These are phyloP conservation scores for Tuber brumale DNA, from an alignment of 495 filamentous ascomycete species.

Conservation along the genomic window DNA sequence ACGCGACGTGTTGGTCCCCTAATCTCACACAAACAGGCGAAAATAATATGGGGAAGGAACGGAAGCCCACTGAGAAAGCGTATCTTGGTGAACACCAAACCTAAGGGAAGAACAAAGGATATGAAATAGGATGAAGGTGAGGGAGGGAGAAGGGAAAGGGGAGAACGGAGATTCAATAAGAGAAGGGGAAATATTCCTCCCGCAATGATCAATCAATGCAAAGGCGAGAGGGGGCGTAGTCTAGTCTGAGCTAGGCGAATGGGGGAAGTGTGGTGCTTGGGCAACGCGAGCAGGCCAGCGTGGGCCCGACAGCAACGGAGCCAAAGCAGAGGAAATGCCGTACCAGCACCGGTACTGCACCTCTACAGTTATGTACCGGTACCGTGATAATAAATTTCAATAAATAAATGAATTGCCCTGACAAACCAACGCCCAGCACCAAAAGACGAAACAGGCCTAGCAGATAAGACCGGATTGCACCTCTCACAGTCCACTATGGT, in stretches of 20 bases:
- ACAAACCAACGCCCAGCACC: neutral
- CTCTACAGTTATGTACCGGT: neutral
- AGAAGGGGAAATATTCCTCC: slow-evolving; percentile 26
- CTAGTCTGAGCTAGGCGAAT: neutral
- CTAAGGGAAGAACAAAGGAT: slow-evolving; percentile 14
- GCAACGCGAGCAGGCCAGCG: neutral
- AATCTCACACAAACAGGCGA: slow-evolving; percentile 14
- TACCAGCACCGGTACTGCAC: neutral
- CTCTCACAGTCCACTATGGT: neutral
- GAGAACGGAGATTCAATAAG: slow-evolving; percentile 7
- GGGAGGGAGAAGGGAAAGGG: slow-evolving; percentile 10
- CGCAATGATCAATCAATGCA: slow-evolving; percentile 13
- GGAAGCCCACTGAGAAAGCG: slow-evolving; percentile 14
- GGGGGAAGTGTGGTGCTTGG: neutral
- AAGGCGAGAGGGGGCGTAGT: slow-evolving; percentile 2
- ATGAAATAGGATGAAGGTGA: slow-evolving; percentile 16
- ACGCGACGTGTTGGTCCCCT: slow-evolving; percentile 31
- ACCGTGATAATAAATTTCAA: neutral
- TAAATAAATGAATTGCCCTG: neutral
- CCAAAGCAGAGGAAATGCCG: neutral
- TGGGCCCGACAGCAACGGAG: neutral
- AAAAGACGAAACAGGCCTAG: neutral
- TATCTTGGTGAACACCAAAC: slow-evolving; percentile 13
- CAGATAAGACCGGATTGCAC: neutral
- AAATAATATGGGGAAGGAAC: slow-evolving; percentile 22